A percentile compares a stretch with the other conserved stretches of the same genome.
These are phyloP conservation scores for Ramularia endophylla DNA, from an alignment of 2,329 filamentous ascomycete species.

Conservation along the genomic window DNA sequence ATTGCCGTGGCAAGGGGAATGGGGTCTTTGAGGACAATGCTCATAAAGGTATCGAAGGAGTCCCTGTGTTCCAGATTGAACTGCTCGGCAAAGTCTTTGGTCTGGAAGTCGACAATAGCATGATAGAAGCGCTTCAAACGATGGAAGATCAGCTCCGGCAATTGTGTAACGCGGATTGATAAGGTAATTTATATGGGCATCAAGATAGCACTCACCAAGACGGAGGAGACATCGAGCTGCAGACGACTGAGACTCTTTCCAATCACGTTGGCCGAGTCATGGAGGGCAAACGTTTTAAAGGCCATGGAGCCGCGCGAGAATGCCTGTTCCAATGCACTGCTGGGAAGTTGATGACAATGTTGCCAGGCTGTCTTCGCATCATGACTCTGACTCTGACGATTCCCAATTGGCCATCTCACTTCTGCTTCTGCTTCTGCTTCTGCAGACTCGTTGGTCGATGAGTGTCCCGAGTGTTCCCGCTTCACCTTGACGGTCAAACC, in stretches of 20 bases:
- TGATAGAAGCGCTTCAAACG: slow-evolving; percentile 1
- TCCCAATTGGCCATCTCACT: no score
- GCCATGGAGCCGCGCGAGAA: slow-evolving; percentile 7
- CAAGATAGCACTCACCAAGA: neutral
- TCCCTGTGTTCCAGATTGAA: neutral
- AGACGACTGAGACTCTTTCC: slow-evolving; percentile 6
- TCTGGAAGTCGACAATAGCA: slow-evolving; percentile 5
- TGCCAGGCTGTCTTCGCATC: neutral
- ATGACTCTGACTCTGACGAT: no score
- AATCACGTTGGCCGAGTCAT: slow-evolving; percentile 8
- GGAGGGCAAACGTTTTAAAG: slow-evolving; percentile 4
- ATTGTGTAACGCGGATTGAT: neutral
- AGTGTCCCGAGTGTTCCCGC: no score
- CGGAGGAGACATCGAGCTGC: slow-evolving; percentile 1
- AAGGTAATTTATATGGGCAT: no score
- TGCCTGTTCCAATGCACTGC: neutral
- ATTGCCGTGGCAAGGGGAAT: slow-evolving; percentile 5
- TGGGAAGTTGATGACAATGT: neutral
- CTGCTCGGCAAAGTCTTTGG: neutral
- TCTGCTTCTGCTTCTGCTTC: no score
- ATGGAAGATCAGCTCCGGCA: neutral
- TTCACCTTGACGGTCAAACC: no score
- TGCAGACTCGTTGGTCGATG: no score
- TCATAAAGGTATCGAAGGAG: neutral
- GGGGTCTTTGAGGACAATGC: slow-evolving; percentile 5